Evolutionary conservation across 2,329 filamentous ascomycete genomes (phyloP), one percentile per base, ranked within the genome.

Genomic region (Fusarium praegraminearum): DNA sequence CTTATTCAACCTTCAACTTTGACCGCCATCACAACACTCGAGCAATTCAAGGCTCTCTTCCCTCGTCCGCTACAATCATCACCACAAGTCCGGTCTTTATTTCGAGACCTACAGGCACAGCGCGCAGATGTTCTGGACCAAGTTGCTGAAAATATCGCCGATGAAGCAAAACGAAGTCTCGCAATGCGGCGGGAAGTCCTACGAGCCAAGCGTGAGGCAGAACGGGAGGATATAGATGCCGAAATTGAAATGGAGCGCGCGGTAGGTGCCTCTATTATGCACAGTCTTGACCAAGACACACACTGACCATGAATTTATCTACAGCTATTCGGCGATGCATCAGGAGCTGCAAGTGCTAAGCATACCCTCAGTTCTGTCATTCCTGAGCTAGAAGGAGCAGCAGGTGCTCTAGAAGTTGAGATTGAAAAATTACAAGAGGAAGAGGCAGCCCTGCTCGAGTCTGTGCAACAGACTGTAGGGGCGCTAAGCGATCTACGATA

Each of bases 401-500:
- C 86, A 41, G 79, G 82, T 18, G 87, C 88, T 62, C 80, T 97
- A 30, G 88, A 94, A 74, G 84, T 83, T 22, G 91, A 96, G 75
- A 88, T 95, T 57, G 82, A 84, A 61, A 83, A 82, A 40, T 82
- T 94, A 7, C 87, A 93, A 71, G 82, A 86, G 35, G 90, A 95
- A 70, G 88, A 91, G 55, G 83, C 84, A 1, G 77, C 78, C 3
- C 80, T 93, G 5, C 78, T 91, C 8, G 82, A 85, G 6, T 86
- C 88, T 13, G 85, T 96, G 53, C 85, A 85, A 69, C 85, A 88
- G 58, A 90, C 86, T 0, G 86, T 96, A 18, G 91, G 91, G 33
- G 88, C 87, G 49, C 82, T 97, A 77, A 97, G 93, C 78, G 93
- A 97, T 79, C 83, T 97, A 57, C 89, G 92, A 46, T 95, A 96